Conservation (phyloP, 2,329 filamentous ascomycete genomes). For the Chaetomiaceae sp. region DNA sequence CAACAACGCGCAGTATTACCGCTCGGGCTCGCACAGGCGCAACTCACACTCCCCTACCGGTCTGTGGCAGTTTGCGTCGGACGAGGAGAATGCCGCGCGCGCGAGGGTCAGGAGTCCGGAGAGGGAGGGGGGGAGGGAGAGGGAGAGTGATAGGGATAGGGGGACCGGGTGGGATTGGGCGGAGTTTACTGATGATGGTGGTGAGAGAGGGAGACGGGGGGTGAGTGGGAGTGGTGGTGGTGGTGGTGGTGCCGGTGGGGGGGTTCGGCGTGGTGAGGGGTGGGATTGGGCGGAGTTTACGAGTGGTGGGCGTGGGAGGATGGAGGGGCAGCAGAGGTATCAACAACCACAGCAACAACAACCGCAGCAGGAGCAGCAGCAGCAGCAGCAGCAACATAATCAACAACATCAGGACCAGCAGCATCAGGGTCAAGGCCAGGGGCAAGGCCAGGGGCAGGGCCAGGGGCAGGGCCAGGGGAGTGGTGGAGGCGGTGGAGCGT, state of each 20-base stretch:
- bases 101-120: slow-evolving; percentile 1
- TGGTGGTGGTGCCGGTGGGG: neutral
- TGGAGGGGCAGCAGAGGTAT: too few species aligned
- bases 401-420: neutral
- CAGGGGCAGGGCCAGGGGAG: neutral
- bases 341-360: neutral
- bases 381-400: neutral
- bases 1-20: too few species aligned
- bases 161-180: neutral
- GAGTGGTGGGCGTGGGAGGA: neutral
- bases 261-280: too few species aligned
- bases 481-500: slow-evolving; percentile 9
- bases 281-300: neutral
- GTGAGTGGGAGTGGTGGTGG: neutral
- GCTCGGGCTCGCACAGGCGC: too few species aligned
- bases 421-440: neutral
- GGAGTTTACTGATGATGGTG: neutral
- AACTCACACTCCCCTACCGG: slow-evolving; percentile 13
- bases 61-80: neutral
- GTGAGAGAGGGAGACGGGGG: neutral
- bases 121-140: neutral
- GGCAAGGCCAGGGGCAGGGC: neutral
- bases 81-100: neutral
- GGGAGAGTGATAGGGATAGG: neutral
- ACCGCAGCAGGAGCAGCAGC: neutral